Evolutionary conservation across 1,139 yeast genomes (phyloP), one percentile per base, ranked within the genome.

Genomic region (Debaryomycetaceae sp.): DNA sequence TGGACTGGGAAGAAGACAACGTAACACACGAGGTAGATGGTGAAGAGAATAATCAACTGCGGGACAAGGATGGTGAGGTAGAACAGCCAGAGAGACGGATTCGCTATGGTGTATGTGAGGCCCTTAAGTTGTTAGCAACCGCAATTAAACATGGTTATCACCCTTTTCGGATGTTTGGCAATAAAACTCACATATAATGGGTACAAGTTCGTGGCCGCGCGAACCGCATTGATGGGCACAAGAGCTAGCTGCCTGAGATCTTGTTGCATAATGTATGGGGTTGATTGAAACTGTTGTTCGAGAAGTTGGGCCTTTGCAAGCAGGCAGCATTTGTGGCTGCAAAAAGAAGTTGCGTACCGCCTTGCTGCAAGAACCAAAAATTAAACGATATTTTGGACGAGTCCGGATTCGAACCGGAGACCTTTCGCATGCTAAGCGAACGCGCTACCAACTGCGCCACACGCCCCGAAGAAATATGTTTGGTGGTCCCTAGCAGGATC

Each of bases 381-480:
- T 56, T 58, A 44, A 30, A n/a, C 18, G 5, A 48, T n/a, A n/a
- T n/a, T n/a, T 45, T 78, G 84, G 85, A 79, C 85, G 84, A 79
- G 85, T 76, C 80, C 78, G 85, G 85, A 78, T 71, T 79, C 82
- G 86, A 79, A 79, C 86, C 84, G 78, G 78, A 75, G 86, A 78
- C 85, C 86, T 78, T 75, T 76, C 83, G 76, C 85, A 78, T 78
- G 86, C 86, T 75, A 79, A 78, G 85, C 78, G 82, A 75, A 75
- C 85, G 85, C 86, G 85, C 85, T 79, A 78, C 86, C 86, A 77
- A 78, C 86, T 79, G 74, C 85, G 86, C 86, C 84, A 79, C 84
- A 78, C 84, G 84, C 86, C 86, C 86, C 20, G 21, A 15, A 15
- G 16, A 10, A 16, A 5, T n/a, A n/a, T n/a, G n/a, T 9, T 26